Base-by-base conservation (phyloP, 2,329 filamentous ascomycete species). In the Aspergillus sp. region DNA sequence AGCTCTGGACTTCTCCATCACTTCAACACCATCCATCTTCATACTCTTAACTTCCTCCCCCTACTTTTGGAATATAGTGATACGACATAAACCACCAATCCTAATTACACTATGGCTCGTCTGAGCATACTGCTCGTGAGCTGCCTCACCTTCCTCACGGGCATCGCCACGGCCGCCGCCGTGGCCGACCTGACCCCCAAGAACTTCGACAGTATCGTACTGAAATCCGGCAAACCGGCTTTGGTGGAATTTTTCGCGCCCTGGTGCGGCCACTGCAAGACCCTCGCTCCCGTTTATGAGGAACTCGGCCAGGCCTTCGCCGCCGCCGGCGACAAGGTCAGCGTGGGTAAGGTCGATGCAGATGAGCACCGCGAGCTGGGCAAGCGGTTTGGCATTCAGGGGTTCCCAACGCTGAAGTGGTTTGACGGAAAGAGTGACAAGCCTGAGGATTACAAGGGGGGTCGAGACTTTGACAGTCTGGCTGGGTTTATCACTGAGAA, bases 251-350 rank as follows among this genome's bases (percentile, higher is more conserved):
- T 98, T 80, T 97, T 94, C 65, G 93, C 93, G 32, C 90, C 91
- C 27, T 98, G 93, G 93, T 98, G 93, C 65, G 94, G 93, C 30
- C 93, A 98, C 78, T 98, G 93, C 88, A 97, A 97, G 80, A 94
- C 75, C 63, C 85, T 98, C 32, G 93, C 93, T 10, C 94, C 93
- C 43, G 76, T 94, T 49, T 98, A 94, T 71, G 93, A 98, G 68
- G 87, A 98, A 66, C 82, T 98, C 39, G 93, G 82, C 41, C 68
- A 76, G 43, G 73, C 76, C 38, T 94, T 90, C 68, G 82, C 85
- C 55, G 82, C 79, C 61, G 82, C 82, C 55, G 73, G 88, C 73
- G 76, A 83, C 65, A 83, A 84, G 62, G 81, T 98, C 46, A 83
- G 84, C 64, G 89, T 98, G 63, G 93, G 86, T 58, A 98, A 97